Evolutionary conservation across 2,329 filamentous ascomycete species (phyloP).

Genomic region (Colletotrichum higginsianum): DNA sequence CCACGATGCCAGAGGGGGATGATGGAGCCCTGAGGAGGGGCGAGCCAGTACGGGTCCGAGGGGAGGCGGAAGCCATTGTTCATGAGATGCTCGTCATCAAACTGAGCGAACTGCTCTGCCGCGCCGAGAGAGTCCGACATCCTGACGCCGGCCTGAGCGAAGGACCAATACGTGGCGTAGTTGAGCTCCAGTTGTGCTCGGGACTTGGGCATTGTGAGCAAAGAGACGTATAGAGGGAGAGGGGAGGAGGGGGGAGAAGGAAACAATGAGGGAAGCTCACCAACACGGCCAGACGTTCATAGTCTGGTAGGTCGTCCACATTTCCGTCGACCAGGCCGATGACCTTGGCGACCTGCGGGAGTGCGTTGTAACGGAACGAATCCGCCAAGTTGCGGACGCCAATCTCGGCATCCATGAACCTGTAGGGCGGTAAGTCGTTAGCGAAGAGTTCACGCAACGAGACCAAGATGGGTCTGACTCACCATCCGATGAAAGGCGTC

Average conservation of each 20-base stretch:
- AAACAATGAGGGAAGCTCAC: constrained; percentile 1
- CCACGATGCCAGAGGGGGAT: constrained; percentile 39
- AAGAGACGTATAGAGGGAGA: background rate
- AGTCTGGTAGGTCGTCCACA: constrained; percentile 38
- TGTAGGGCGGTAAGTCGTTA: constrained; percentile 2
- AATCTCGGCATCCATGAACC: constrained; percentile 42
- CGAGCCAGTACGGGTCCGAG: constrained; percentile 39
- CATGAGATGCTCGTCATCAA: constrained; percentile 41
- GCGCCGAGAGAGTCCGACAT: constrained; percentile 41
- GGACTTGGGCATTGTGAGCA: constrained; percentile 28
- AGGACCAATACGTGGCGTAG: constrained; percentile 40
- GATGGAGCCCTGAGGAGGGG: constrained; percentile 39
- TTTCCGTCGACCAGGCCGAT: constrained; percentile 36
- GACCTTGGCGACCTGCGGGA: constrained; percentile 35
- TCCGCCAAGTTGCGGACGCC: constrained; percentile 38
- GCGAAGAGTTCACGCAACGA: background rate
- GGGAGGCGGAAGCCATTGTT: constrained; percentile 41
- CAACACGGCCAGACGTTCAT: constrained; percentile 37
- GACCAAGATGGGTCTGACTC: background rate
- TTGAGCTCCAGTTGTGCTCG: constrained; percentile 42
- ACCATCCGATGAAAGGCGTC: constrained; percentile 38
- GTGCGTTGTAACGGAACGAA: constrained; percentile 38
- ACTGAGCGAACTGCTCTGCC: constrained; percentile 38
- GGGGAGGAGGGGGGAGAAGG: too few species aligned
- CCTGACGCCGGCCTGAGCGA: constrained; percentile 37